These are phyloP conservation scores for Isabelozyma heimii DNA, from an alignment of 805 yeast species.

Conservation along the genomic window DNA sequence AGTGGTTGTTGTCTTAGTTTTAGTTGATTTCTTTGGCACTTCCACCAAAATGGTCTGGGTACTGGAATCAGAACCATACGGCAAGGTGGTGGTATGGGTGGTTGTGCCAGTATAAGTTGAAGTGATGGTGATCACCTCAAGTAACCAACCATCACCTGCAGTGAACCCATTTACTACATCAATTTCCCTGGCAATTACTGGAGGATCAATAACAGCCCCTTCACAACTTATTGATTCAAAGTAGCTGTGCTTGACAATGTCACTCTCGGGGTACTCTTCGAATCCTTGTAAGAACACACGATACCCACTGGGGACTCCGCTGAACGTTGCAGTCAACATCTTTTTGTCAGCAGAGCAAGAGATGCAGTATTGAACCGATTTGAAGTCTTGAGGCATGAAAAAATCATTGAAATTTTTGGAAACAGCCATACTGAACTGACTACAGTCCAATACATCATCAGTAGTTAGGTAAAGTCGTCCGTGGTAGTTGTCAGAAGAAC, in stretches of 20 bases:
- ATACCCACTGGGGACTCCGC: constrained; percentile 6
- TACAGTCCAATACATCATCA: constrained; percentile 9
- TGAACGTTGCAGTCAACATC: constrained; percentile 3
- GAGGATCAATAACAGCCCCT: constrained; percentile 5
- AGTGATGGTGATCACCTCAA: neutral
- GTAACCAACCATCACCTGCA: neutral
- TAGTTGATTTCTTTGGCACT: too few relatives aligned
- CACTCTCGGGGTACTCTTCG: constrained; percentile 4
- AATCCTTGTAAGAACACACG: constrained; percentile 13
- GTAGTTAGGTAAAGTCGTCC: constrained; percentile 11
- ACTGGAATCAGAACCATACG: neutral
- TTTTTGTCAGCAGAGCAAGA: constrained; percentile 2
- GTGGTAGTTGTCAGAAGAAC: constrained; percentile 9
- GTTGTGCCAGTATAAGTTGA: neutral
- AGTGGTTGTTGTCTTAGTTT: neutral
- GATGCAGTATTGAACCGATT: constrained; percentile 1
- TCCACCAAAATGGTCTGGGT: neutral
- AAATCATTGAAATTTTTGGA: constrained; percentile 12
- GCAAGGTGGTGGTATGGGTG: neutral
- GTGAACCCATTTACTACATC: constrained; percentile 5
- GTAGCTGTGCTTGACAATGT: constrained; percentile 6
- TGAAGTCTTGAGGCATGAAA: constrained; percentile 8
- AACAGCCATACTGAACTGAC: constrained; percentile 5
- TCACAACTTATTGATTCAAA: constrained; percentile 7
- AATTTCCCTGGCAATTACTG: constrained; percentile 2